Conservation (phyloP, 1,139 yeast genomes). For the Candida anutae region DNA sequence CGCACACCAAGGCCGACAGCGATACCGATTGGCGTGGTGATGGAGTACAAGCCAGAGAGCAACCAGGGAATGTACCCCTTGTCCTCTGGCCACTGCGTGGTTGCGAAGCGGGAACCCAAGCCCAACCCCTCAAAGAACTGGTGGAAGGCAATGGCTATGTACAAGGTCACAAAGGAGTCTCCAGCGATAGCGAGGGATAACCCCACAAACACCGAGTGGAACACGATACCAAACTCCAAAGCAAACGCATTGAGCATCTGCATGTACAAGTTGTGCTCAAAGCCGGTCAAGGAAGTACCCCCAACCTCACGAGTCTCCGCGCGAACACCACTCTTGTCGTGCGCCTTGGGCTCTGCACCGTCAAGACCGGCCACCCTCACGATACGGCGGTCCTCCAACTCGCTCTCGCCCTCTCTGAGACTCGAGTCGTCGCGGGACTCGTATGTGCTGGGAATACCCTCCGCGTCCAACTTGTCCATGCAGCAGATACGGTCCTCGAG, state of each 20-base stretch:
- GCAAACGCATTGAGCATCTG: slow-evolving; percentile 20
- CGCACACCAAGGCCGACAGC: slow-evolving; percentile 33
- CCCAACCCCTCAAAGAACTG: slow-evolving; percentile 38
- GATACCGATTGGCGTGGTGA: slow-evolving; percentile 30
- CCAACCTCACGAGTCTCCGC: background rate
- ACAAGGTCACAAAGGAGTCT: slow-evolving; percentile 26
- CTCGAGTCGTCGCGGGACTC: background rate
- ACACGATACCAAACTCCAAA: slow-evolving; percentile 32
- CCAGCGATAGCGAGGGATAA: slow-evolving; percentile 33
- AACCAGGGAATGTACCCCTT: slow-evolving; percentile 27
- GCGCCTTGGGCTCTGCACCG: background rate
- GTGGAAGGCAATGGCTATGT: slow-evolving; percentile 32
- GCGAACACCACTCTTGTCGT: background rate
- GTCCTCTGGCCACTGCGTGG: slow-evolving; percentile 26
- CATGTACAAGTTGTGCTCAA: slow-evolving; percentile 6
- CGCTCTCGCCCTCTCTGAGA: background rate
- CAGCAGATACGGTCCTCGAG: slow-evolving; percentile 6
- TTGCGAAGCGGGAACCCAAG: slow-evolving; percentile 32
- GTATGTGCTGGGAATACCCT: background rate
- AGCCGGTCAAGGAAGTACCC: background rate
- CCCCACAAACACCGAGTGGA: slow-evolving; percentile 36
- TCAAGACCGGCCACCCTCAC: too few relatives aligned
- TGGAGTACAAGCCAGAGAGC: slow-evolving; percentile 21
- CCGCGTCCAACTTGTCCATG: background rate
- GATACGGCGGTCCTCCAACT: background rate